Percentiles rank a stretch among this genome's conserved stretches.
Conservation (phyloP, 2,329 filamentous ascomycete species). For the Byssothecium circinans region DNA sequence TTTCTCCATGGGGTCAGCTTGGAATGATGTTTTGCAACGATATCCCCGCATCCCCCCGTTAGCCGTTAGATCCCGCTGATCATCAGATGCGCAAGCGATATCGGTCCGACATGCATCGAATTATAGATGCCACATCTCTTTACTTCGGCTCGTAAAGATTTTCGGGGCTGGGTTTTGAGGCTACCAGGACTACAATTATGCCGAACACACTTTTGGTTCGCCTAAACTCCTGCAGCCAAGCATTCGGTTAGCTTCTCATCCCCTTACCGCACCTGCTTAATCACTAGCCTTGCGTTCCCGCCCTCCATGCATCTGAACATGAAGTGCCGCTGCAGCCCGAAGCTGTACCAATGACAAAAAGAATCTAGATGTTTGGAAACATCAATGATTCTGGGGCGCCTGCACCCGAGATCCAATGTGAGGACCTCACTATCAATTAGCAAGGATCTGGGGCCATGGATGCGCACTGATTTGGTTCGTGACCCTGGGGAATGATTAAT, state of each 20-base stretch:
- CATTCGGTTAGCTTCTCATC: no score
- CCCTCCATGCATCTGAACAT: no score
- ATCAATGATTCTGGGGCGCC: not conserved
- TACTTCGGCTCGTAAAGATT: conserved; percentile 5
- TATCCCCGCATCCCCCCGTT: not conserved
- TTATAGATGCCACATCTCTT: not conserved
- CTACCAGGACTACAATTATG: not conserved
- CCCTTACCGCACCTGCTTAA: no score
- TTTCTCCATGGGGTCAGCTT: not conserved
- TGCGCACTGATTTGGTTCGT: not conserved
- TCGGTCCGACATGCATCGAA: conserved; percentile 9
- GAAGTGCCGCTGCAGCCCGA: not conserved
- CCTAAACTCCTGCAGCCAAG: not conserved
- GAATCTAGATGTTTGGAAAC: not conserved
- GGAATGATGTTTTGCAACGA: no score
- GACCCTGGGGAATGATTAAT: conserved; percentile 1
- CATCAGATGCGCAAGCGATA: not conserved
- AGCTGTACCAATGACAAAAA: conserved; percentile 7
- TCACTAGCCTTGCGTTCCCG: no score
- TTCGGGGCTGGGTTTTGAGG: conserved; percentile 3
- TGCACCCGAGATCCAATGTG: not conserved
- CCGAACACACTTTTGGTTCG: no score
- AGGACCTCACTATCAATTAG: no score
- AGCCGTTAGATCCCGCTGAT: not conserved
- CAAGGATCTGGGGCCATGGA: not conserved